Percentiles rank a stretch among this genome's conserved stretches.
phyloP scores from a whole-genome alignment of 2,329 filamentous ascomycete species.

The Sporothrix globosa region DNA sequence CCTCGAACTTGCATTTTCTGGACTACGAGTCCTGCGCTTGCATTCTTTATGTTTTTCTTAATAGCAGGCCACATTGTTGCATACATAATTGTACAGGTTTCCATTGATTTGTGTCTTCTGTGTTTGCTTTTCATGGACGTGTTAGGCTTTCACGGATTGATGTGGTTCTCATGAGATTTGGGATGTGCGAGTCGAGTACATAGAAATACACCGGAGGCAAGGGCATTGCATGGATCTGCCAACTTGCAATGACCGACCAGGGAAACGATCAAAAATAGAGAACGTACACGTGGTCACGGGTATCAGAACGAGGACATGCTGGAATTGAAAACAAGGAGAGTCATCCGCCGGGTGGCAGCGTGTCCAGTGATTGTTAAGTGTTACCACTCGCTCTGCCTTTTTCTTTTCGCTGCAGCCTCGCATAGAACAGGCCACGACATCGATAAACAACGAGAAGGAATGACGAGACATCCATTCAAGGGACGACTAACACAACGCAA shows the following conservation, averaged over 20 bases:
- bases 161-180: neutral
- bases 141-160: neutral
- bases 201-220: no score
- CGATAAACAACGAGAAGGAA: neutral
- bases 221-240: neutral
- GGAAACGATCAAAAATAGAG: slow-evolving; percentile 2
- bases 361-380: neutral
- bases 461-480: neutral
- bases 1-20: neutral
- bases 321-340: neutral
- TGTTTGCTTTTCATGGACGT: neutral
- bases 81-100: neutral
- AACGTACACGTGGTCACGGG: neutral
- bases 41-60: neutral
- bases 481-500: neutral
- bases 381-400: neutral
- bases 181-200: neutral
- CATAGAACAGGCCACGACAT: neutral
- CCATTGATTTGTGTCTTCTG: neutral
- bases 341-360: neutral
- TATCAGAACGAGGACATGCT: neutral
- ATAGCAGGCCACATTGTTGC: slow-evolving; percentile 10
- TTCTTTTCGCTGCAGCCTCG: slow-evolving; percentile 15
- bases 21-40: no score
- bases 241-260: neutral